Evolutionary conservation across 2,329 filamentous ascomycete species (phyloP), one percentile per base, ranked within the genome.

Genomic region (Didymella sp.): DNA sequence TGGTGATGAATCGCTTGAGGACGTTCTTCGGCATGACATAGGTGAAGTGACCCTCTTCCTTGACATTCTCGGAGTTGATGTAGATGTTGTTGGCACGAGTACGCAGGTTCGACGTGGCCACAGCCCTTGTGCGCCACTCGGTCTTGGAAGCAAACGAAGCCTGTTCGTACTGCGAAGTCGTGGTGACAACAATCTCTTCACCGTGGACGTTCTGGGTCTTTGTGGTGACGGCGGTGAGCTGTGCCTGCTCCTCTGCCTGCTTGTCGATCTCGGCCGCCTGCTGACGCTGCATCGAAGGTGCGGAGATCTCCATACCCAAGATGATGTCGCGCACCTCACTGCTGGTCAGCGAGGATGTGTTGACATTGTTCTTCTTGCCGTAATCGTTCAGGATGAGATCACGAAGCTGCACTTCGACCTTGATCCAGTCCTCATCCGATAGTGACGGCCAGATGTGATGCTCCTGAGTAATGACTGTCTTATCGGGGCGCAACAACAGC

Each of bases 21-120:
- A 99, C 89, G 76, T 99, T 99, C 85, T 98, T 99, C 0, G 95
- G 95, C 91, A 99, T 97, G 70, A 99, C 91, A 71, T 98, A 99
- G 0, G 94, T 99, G 73, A 91, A 89, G 70, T 88, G 85, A 35
- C 93, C 91, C 58, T 96, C 92, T 62, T 95, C 86, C 51, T 92
- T 90, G 64, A 94, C 90, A 73, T 98, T 95, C 51, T 97, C 92
- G 0, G 93, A 95, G 7, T 95, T 96, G 67, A 99, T 96, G 77
- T 98, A 99, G 71, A 99, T 96, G 78, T 99, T 97, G 84, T 98
- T 99, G 46, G 95, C 87, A 64, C 95, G 85, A 44, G 93, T 97
- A 42, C 94, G 89, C 62, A 99, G 81, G 76, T 99, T 99, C 22
- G 93, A 96, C 2, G 95, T 96, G 8, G 95, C 96, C 72, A 99